Evolutionary conservation across 441 rosid genomes (phyloP).

Genomic region (Syzygium syzygioides): DNA sequence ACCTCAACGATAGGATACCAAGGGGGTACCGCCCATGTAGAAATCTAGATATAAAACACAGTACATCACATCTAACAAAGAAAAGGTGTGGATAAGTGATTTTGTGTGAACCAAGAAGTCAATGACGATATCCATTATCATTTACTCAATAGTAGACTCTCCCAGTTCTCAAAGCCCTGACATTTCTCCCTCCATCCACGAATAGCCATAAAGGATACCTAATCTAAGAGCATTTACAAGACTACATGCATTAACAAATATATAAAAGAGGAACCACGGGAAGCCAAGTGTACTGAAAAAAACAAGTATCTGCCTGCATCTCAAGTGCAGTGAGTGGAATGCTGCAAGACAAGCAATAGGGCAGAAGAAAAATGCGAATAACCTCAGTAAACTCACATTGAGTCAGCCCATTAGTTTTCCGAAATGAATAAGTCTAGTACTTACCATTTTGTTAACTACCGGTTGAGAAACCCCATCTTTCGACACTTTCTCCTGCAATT

Average conservation of each 20-base stretch:
- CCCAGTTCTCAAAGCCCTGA: neutral
- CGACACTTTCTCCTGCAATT: slow-evolving; percentile 18
- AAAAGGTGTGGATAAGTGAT: neutral
- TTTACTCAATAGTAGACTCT: neutral
- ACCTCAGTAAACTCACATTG: neutral
- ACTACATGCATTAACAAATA: neutral
- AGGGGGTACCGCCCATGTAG: neutral
- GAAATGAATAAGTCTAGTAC: neutral
- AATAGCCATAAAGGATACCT: neutral
- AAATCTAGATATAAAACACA: neutral
- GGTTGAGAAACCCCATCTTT: slow-evolving; percentile 11
- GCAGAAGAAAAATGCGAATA: neutral
- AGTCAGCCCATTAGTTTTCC: neutral
- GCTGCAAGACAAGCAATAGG: neutral
- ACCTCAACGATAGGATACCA: neutral
- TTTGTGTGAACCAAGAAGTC: neutral
- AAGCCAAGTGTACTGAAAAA: neutral
- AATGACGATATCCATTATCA: neutral
- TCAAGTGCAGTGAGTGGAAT: neutral
- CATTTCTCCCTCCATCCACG: neutral
- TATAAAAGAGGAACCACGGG: neutral
- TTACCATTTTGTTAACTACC: slow-evolving; percentile 41
- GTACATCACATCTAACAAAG: neutral
- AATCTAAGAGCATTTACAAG: neutral
- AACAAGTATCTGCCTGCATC: neutral